Percentiles rank a stretch among this genome's conserved stretches.
phyloP scores from a whole-genome alignment of 768 basidiomycete species.

The Mycena belliarum region DNA sequence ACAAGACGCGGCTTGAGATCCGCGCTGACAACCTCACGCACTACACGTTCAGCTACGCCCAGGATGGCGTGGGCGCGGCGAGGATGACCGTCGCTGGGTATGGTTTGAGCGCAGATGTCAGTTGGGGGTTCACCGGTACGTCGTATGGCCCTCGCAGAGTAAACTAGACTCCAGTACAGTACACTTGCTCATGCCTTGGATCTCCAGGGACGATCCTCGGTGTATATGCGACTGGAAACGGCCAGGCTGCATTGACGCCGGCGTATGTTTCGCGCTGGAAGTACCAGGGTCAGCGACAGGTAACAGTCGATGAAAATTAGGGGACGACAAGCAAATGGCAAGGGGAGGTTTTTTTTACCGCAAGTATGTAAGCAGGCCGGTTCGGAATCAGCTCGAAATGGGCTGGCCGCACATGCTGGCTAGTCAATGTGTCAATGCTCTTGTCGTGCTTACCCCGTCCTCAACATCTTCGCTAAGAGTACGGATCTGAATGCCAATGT shows the following conservation, averaged over 20 bases:
- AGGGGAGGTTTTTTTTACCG: no score
- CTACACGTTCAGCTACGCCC: constrained; percentile 15
- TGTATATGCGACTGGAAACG: constrained; percentile 19
- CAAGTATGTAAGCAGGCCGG: no score
- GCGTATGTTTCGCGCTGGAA: constrained; percentile 18
- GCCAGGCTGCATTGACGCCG: constrained; percentile 15
- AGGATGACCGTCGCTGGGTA: constrained; percentile 6
- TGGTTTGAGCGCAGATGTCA: constrained; percentile 18
- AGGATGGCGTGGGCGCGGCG: not conserved
- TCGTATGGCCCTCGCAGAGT: not conserved
- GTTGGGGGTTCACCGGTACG: constrained; percentile 22
- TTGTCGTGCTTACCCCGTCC: no score
- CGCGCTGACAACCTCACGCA: constrained; percentile 20
- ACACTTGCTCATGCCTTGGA: no score
- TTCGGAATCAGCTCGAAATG: no score
- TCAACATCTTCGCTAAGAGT: no score
- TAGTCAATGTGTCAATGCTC: no score
- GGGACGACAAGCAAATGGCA: no score
- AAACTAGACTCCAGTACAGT: no score
- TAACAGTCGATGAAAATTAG: not conserved
- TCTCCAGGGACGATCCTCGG: constrained; percentile 11
- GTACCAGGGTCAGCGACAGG: constrained; percentile 11
- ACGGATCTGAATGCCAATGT: no score
- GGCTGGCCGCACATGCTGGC: no score
- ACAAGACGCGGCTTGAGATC: constrained; percentile 13